Evolutionary conservation across 768 basidiomycete genomes (phyloP), one percentile per base, ranked within the genome.

Genomic region (Hypholoma fasciculare): DNA sequence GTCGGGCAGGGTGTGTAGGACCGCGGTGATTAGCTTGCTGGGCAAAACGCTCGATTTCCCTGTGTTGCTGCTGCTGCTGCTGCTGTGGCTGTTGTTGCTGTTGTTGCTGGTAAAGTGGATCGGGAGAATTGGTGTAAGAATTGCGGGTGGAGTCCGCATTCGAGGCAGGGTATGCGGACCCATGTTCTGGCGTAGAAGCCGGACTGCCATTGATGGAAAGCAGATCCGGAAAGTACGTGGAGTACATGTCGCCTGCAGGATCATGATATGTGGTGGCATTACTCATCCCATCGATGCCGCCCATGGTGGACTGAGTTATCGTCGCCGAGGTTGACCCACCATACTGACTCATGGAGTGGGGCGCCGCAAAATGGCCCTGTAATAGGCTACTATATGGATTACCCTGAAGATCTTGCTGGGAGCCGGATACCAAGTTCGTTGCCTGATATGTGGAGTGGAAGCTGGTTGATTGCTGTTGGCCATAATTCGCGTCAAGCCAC

Each of bases 401-500:
- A 43, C 16, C 17, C 30, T 26, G 67, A 11, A 34, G 26, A 43
- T 63, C 64, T 48, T 58, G 56, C 36, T 65, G 70, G 37, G 48
- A 20, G 40, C 42, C 17, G 19, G 61, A 23, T 8, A 61, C 62
- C 16, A 60, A 52, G 8, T 58, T 37, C 38, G 63, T 61, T 47
- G 67, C 64, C 17, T 50, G 56, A 43, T 69, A 71, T 7, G 46
- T 38, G 13, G 62, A 52, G 30, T 65, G 53, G 54, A 39, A 67
- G n/a, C 56, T 46, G 27, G 61, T 47, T 64, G 70, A 54, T 49
- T 67, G 64, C 30, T 54, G 54, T 37, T 63, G 62, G 60, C 52
- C 68, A 66, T 48, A 71, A 71, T 67, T 77, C 12, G 69, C 53
- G 52, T 76, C 72, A 17, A 71, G 66, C 75, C 78, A 76, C 44